These are phyloP conservation scores for Monilinia fructigena DNA, from an alignment of 2,329 filamentous ascomycete genomes.

Conservation along the genomic window DNA sequence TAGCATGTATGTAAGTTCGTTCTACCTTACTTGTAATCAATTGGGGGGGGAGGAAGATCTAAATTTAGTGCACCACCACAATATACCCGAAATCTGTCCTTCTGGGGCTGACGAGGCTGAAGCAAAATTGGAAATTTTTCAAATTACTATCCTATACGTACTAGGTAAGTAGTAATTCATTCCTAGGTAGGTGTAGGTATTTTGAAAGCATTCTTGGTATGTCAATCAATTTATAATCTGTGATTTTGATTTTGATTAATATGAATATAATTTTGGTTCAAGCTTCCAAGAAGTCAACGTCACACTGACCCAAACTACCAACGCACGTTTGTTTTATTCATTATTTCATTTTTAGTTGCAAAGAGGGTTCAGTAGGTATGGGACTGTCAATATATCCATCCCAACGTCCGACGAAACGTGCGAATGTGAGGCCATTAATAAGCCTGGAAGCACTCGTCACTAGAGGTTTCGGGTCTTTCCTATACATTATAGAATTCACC, in stretches of 20 bases:
- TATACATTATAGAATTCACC: neutral
- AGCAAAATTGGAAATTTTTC: neutral
- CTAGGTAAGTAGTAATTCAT: no score
- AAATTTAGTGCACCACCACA: slow-evolving; percentile 20
- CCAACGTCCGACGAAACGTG: neutral
- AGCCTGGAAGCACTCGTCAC: neutral
- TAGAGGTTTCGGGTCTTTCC: neutral
- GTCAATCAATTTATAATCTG: no score
- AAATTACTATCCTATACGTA: no score
- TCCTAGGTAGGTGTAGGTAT: no score
- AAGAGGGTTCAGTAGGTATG: no score
- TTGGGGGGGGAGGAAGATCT: slow-evolving; percentile 5
- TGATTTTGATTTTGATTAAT: no score
- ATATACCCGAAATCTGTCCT: slow-evolving; percentile 24
- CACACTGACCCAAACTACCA: no score
- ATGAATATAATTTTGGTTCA: neutral
- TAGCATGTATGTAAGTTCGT: no score
- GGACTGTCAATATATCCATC: neutral
- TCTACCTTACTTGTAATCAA: slow-evolving; percentile 22
- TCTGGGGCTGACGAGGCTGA: slow-evolving; percentile 23
- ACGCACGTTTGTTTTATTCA: no score
- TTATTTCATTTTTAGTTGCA: no score
- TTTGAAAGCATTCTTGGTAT: no score
- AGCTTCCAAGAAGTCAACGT: neutral
- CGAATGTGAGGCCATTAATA: neutral